Percentiles rank a stretch among this genome's conserved stretches.
phyloP scores from a whole-genome alignment of 2,329 filamentous ascomycete species.

The Alternaria sp. region DNA sequence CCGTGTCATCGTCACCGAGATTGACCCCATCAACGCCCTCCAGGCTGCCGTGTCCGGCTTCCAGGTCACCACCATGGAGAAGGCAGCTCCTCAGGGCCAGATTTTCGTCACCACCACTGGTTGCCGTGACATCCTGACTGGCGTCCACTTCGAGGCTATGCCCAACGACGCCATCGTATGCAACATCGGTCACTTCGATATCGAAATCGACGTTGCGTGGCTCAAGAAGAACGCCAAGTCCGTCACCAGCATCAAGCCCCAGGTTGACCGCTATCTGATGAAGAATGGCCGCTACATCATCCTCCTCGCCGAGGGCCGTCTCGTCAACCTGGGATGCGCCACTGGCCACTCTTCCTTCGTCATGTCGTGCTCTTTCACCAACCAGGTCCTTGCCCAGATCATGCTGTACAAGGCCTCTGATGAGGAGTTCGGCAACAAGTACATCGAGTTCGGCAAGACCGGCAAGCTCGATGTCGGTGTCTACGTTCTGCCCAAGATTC shows the following conservation, averaged over 20 bases:
- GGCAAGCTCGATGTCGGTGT: slow-evolving; percentile 91
- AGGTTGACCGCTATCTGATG: slow-evolving; percentile 98
- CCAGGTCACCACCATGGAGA: slow-evolving; percentile 98
- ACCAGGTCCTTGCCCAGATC: slow-evolving; percentile 99
- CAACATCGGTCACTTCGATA: slow-evolving; percentile 99
- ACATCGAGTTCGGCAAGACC: slow-evolving; percentile 92
- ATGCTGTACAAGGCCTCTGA: slow-evolving; percentile 95
- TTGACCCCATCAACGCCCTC: slow-evolving; percentile 99
- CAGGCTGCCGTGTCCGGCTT: slow-evolving; percentile 97
- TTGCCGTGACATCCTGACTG: slow-evolving; percentile 96
- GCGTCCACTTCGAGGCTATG: slow-evolving; percentile 93
- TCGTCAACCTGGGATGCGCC: slow-evolving; percentile 99
- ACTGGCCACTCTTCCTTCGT: slow-evolving; percentile 99
- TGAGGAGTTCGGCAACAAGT: slow-evolving; percentile 87
- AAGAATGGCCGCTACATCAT: slow-evolving; percentile 95
- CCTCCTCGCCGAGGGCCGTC: slow-evolving; percentile 96
- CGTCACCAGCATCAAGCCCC: slow-evolving; percentile 98
- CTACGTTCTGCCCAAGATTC: slow-evolving; percentile 97
- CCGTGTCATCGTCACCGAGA: slow-evolving; percentile 93
- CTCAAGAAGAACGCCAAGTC: slow-evolving; percentile 95
- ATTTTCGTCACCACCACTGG: slow-evolving; percentile 99
- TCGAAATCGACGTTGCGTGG: slow-evolving; percentile 99
- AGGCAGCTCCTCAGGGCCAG: slow-evolving; percentile 86
- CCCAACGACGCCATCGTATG: slow-evolving; percentile 97
- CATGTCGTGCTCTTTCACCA: slow-evolving; percentile 99